phyloP scores from a whole-genome alignment of 331 rosid species.

The Malus hybrid region DNA sequence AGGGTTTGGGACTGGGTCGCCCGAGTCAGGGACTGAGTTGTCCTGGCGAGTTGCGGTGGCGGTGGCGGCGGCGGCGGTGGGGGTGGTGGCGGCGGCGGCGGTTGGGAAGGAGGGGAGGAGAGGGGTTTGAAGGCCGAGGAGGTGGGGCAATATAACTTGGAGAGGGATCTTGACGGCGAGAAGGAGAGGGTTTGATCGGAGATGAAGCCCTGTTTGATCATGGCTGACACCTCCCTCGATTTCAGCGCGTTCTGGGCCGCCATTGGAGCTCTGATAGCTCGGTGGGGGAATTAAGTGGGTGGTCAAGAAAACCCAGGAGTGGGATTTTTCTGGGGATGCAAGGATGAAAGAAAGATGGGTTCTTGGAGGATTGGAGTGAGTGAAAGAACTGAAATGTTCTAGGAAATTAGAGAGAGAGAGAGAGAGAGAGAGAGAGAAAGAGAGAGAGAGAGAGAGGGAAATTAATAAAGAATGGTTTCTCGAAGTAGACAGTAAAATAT shows the following conservation, averaged over 20 bases:
- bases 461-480: not conserved
- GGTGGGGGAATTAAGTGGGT: not conserved
- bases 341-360: not conserved
- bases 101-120: slow-evolving; percentile 28
- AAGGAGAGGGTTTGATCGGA: slow-evolving; percentile 45
- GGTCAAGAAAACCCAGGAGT: not conserved
- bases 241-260: slow-evolving; percentile 53
- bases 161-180: slow-evolving; percentile 57
- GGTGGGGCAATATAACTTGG: slow-evolving; percentile 43
- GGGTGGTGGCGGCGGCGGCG: not conserved
- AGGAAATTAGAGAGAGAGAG: not conserved
- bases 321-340: not conserved
- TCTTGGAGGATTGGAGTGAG: not conserved
- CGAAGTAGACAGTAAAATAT: not conserved
- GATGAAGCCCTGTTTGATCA: slow-evolving; percentile 83
- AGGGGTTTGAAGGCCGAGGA: slow-evolving; percentile 36
- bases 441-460: not conserved
- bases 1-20: slow-evolving; percentile 46
- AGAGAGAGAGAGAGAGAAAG: too few species aligned
- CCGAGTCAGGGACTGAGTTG: slow-evolving; percentile 15
- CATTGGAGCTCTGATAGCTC: slow-evolving; percentile 34
- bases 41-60: not conserved
- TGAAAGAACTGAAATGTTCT: not conserved
- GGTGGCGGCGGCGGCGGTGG: not conserved
- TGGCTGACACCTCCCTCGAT: slow-evolving; percentile 65